These are phyloP conservation scores for Mucor racemosus DNA, from an alignment of 371 early-diverging fungal genomes.

Conservation along the genomic window DNA sequence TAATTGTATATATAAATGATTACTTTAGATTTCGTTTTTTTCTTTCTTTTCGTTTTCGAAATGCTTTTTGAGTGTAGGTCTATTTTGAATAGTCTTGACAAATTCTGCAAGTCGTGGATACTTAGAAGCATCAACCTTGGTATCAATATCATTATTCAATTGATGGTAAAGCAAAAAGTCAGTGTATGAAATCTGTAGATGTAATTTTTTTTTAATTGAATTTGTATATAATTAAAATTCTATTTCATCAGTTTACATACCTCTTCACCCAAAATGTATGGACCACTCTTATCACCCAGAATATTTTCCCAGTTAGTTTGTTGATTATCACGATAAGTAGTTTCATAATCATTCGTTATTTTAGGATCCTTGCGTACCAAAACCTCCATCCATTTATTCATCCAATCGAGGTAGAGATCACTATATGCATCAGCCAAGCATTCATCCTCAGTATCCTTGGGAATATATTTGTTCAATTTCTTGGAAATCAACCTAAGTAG, in stretches of 20 bases:
- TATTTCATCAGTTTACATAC: background rate
- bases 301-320: conserved; percentile 7
- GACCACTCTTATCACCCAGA: conserved; percentile 19
- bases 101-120: conserved; percentile 14
- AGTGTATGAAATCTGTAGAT: conserved; percentile 23
- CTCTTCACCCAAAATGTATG: conserved; percentile 32
- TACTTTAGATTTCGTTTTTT: too few species aligned
- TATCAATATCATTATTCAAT: conserved; percentile 20
- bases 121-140: background rate
- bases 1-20: too few species aligned
- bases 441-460: conserved; percentile 29
- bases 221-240: too few species aligned
- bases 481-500: conserved; percentile 30
- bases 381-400: background rate
- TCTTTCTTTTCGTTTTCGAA: background rate
- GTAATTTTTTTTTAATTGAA: too few species aligned
- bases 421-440: conserved; percentile 25
- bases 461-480: conserved; percentile 33
- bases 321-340: background rate
- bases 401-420: conserved; percentile 26
- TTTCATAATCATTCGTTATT: background rate
- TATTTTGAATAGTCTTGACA: conserved; percentile 15
- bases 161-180: conserved; percentile 33
- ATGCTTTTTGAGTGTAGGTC: conserved; percentile 11
- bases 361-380: background rate